These are phyloP conservation scores for Mariannaea elegans DNA, from an alignment of 2,329 filamentous ascomycete species.

Conservation along the genomic window DNA sequence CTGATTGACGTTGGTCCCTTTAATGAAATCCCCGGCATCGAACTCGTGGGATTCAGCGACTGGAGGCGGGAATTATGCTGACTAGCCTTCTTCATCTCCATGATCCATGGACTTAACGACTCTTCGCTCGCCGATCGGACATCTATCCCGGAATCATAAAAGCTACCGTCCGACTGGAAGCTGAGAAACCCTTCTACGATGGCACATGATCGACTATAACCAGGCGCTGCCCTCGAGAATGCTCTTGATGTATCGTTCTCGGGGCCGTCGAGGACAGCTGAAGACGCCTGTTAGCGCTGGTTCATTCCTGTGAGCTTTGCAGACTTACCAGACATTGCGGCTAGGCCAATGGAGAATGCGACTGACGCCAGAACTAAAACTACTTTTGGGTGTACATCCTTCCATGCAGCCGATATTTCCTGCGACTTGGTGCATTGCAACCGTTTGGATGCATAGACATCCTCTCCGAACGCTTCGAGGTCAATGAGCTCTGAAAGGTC, in stretches of 20 bases:
- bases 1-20: constrained; percentile 13
- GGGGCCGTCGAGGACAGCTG: constrained; percentile 32
- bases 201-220: constrained; percentile 24
- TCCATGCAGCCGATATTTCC: neutral
- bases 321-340: constrained; percentile 26
- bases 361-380: constrained; percentile 32
- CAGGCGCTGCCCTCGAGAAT: constrained; percentile 16
- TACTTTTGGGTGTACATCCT: constrained; percentile 25
- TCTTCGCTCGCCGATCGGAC: constrained; percentile 15
- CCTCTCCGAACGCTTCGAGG: constrained; percentile 21
- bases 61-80: constrained; percentile 15
- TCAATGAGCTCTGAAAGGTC: constrained; percentile 25
- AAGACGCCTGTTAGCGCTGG: neutral
- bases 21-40: neutral
- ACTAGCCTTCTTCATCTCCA: constrained; percentile 25
- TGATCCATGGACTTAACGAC: constrained; percentile 24
- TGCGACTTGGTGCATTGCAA: neutral
- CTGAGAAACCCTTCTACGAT: constrained; percentile 32
- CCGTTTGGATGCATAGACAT: neutral
- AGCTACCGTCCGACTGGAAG: constrained; percentile 22
- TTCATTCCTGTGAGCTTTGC: no score
- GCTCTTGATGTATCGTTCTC: constrained; percentile 9
- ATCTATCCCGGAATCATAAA: constrained; percentile 35
- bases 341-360: constrained; percentile 31
- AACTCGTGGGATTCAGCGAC: neutral